Percentiles rank a stretch among this genome's conserved stretches.
These are phyloP conservation scores for Plasmodium knowlesi DNA, from an alignment of 169 alveolate genomes.

Conservation along the genomic window DNA sequence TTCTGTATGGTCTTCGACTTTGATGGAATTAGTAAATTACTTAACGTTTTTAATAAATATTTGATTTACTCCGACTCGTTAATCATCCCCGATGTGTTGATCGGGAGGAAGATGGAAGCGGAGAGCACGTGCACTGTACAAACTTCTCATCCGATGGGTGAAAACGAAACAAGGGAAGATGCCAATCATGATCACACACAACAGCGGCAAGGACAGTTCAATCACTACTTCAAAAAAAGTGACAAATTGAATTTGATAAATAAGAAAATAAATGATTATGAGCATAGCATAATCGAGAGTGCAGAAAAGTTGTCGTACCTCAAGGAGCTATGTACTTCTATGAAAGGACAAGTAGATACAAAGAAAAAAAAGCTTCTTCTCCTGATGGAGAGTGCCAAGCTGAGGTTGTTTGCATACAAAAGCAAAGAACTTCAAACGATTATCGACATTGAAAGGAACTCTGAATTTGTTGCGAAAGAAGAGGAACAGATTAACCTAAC, in stretches of 20 bases:
- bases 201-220: background rate
- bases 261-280: slow-evolving; percentile 60
- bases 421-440: slow-evolving; percentile 51
- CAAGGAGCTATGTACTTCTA: slow-evolving; percentile 45
- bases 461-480: background rate
- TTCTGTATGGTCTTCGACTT: slow-evolving; percentile 65
- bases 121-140: background rate
- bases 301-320: slow-evolving; percentile 44
- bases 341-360: slow-evolving; percentile 26
- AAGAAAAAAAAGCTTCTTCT: slow-evolving; percentile 50
- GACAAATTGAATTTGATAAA: slow-evolving; percentile 23
- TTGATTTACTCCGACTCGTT: slow-evolving; percentile 67
- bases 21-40: slow-evolving; percentile 67
- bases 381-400: slow-evolving; percentile 59
- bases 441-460: slow-evolving; percentile 14
- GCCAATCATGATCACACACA: background rate
- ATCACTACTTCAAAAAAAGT: slow-evolving; percentile 44
- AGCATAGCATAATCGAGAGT: slow-evolving; percentile 58
- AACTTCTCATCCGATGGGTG: background rate
- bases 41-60: slow-evolving; percentile 62
- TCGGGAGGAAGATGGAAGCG: slow-evolving; percentile 6
- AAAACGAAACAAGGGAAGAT: background rate
- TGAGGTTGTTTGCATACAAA: slow-evolving; percentile 25
- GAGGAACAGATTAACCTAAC: background rate
- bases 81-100: slow-evolving; percentile 48